Evolutionary conservation across 306 rosid genomes (phyloP), one percentile per base, ranked within the genome.

Genomic region (Begonia loranthoides): DNA sequence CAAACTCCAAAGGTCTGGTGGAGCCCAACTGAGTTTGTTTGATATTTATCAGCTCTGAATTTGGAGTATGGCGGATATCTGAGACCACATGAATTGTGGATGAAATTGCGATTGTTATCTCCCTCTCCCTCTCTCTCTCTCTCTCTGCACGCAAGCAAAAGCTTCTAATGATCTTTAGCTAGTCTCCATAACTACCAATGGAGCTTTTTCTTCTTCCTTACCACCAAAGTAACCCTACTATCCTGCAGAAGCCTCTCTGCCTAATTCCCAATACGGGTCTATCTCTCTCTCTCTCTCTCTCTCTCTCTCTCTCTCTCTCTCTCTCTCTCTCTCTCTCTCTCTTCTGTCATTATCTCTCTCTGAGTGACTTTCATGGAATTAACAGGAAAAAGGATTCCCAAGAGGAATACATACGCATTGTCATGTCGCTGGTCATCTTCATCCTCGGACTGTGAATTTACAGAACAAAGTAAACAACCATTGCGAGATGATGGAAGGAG

Each of bases 401-500:
- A 63, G 51, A 76, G 73, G 73, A 58, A 28, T 19, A 55, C 80
- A 49, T 40, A 45, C 44, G 66, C 52, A 54, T 66, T 56, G 17
- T 66, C 68, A 54, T 84, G 75, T 64, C 64, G 66, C 14, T 77
- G 87, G 57, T 79, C 81, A 59, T 49, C 28, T 47, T 69, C 82
- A 62, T 65, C 77, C 16, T 49, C 72, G 4, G 66, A 67, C 17
- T 58, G 66, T 38, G 39, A 45, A 49, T 15, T 53, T 52, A 15
- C 65, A 21, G 64, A 74, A 62, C 65, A 66, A 66, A 52, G 65
- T 56, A 52, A 62, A 34, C 50, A 54, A 33, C 65, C 77, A 44
- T 62, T 68, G 33, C 72, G 55, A 48, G 55, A 22, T 70, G 87
- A 85, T 55, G 94, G 94, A 72, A 79, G 94, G 45, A 82, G 95